These are phyloP conservation scores for Eremomyces bilateralis DNA, from an alignment of 495 filamentous ascomycete genomes.

Conservation along the genomic window DNA sequence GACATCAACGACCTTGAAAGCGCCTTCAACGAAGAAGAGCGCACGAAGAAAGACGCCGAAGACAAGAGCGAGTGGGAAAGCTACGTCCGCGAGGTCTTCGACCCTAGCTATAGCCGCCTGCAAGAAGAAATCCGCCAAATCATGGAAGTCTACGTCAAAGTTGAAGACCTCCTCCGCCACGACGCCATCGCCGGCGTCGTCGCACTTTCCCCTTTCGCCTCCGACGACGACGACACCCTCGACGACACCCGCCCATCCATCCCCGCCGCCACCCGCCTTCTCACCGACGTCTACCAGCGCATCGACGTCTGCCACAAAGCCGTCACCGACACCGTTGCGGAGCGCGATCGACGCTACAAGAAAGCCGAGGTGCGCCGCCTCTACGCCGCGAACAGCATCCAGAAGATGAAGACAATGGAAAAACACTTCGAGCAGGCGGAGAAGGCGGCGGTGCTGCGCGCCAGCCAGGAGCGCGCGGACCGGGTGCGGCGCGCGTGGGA, in stretches of 20 bases:
- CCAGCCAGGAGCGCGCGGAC: constrained; percentile 6
- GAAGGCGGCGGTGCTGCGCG: constrained; percentile 7
- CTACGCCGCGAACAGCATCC: constrained; percentile 15
- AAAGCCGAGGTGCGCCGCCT: constrained; percentile 19
- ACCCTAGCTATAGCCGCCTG: constrained; percentile 27
- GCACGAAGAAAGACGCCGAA: constrained; percentile 30
- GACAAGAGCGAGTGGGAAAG: constrained; percentile 31
- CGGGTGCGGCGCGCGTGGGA: constrained; percentile 12
- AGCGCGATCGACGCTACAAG: constrained; percentile 19
- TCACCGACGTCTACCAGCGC: constrained; percentile 8
- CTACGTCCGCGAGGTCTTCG: constrained; percentile 30
- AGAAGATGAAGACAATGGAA: constrained; percentile 21
- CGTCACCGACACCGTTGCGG: constrained; percentile 15
- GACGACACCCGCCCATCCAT: too few species aligned
- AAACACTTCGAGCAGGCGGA: constrained; percentile 22
- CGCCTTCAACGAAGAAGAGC: constrained; percentile 34
- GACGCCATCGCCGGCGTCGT: constrained; percentile 5
- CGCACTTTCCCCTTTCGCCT: too few species aligned
- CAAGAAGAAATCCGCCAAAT: constrained; percentile 31
- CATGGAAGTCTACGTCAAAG: constrained; percentile 25
- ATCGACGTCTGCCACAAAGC: constrained; percentile 17
- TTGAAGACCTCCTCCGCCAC: constrained; percentile 7
- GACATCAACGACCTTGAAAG: constrained; percentile 38
- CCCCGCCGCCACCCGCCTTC: constrained; percentile 2
- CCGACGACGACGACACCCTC: constrained; percentile 1